phyloP scores from a whole-genome alignment of 2,329 filamentous ascomycete genomes.

The Fusarium sublunatum region DNA sequence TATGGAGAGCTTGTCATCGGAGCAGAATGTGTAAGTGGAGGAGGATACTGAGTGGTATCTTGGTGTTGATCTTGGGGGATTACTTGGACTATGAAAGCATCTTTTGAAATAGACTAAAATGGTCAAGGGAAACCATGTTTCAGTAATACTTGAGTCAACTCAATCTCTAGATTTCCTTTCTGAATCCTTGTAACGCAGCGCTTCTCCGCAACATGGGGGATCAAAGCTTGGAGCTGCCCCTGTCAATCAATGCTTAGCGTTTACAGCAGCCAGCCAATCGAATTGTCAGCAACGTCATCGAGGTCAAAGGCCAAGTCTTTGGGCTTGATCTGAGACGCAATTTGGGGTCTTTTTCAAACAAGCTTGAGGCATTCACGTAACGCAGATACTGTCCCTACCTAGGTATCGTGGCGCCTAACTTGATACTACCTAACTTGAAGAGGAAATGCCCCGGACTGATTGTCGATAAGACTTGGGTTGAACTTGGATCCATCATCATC shows the following conservation, averaged over 20 bases:
- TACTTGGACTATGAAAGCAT: too few species aligned
- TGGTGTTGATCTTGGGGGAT: too few species aligned
- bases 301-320: background rate
- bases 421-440: slow-evolving; percentile 1
- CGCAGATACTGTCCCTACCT: too few species aligned
- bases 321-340: slow-evolving; percentile 23
- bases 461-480: background rate
- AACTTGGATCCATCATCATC: background rate
- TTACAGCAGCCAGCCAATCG: slow-evolving; percentile 11
- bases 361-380: slow-evolving; percentile 10
- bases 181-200: too few species aligned
- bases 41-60: too few species aligned
- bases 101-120: too few species aligned
- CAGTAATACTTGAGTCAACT: too few species aligned
- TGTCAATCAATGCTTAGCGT: slow-evolving; percentile 7
- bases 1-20: slow-evolving; percentile 34
- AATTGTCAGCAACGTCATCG: slow-evolving; percentile 17
- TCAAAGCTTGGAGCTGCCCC: slow-evolving; percentile 7
- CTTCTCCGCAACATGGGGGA: too few species aligned
- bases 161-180: too few species aligned
- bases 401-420: background rate
- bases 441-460: slow-evolving; percentile 1
- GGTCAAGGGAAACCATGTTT: too few species aligned
- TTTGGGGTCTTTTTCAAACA: slow-evolving; percentile 8
- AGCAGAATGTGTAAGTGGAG: background rate